Evolutionary conservation across 2,329 filamentous ascomycete genomes (phyloP).

Genomic region (Aspergillus spinulosporus): DNA sequence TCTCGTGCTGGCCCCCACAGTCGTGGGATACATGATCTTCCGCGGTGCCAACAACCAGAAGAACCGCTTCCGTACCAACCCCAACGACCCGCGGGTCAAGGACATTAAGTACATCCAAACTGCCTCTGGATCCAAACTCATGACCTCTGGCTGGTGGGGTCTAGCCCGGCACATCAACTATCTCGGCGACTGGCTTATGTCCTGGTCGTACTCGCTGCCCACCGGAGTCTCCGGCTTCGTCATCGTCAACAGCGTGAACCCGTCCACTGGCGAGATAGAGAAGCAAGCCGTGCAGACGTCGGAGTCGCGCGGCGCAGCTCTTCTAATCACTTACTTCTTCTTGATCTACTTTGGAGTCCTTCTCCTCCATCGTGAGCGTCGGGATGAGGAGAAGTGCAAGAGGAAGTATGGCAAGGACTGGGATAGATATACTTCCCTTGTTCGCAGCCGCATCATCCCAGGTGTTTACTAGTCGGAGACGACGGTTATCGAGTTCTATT

Average conservation of each 20-base stretch:
- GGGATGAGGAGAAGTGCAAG: constrained; percentile 88
- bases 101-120: constrained; percentile 88
- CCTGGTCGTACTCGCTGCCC: constrained; percentile 85
- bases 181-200: constrained; percentile 90
- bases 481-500: not conserved
- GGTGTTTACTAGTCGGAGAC: constrained; percentile 67
- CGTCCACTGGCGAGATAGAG: constrained; percentile 61
- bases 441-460: constrained; percentile 79
- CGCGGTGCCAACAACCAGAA: constrained; percentile 92
- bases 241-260: constrained; percentile 55
- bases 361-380: constrained; percentile 78
- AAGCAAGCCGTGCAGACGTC: constrained; percentile 72
- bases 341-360: constrained; percentile 86
- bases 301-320: constrained; percentile 76
- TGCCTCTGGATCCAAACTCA: constrained; percentile 73
- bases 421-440: constrained; percentile 81
- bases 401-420: constrained; percentile 92
- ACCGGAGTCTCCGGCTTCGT: constrained; percentile 82
- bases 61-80: constrained; percentile 88
- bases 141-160: constrained; percentile 92
- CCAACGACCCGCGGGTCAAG: constrained; percentile 72
- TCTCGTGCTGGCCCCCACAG: constrained; percentile 66
- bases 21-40: constrained; percentile 84
- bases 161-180: constrained; percentile 92
- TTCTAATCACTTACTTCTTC: constrained; percentile 92